Conservation (phyloP, 1,139 yeast genomes). For the Tardiomyces blankii region DNA sequence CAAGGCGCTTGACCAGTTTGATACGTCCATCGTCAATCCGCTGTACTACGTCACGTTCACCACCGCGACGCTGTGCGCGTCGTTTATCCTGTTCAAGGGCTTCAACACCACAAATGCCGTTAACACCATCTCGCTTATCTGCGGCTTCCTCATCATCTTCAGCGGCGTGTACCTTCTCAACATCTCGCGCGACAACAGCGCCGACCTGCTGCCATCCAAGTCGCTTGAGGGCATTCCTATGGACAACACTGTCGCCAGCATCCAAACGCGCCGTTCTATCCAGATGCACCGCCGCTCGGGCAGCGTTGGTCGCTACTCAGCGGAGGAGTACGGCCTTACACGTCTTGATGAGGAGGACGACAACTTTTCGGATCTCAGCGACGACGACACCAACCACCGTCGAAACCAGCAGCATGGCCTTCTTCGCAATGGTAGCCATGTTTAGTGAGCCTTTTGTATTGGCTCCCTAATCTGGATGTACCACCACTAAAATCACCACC, state of each 20-base stretch:
- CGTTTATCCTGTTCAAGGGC: slow-evolving; percentile 77
- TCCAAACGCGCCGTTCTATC: slow-evolving; percentile 52
- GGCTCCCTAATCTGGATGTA: too few species aligned
- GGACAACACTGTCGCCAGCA: slow-evolving; percentile 77
- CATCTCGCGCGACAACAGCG: slow-evolving; percentile 51
- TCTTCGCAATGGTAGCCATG: background rate
- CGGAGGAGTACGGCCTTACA: slow-evolving; percentile 27
- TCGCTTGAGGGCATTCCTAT: slow-evolving; percentile 67
- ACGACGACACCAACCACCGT: background rate
- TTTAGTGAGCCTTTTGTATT: too few species aligned
- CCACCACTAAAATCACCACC: too few species aligned
- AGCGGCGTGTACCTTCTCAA: slow-evolving; percentile 80
- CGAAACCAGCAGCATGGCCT: background rate
- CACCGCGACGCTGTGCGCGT: slow-evolving; percentile 76
- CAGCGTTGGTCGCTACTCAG: slow-evolving; percentile 8
- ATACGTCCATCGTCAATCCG: slow-evolving; percentile 87
- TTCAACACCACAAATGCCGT: slow-evolving; percentile 77
- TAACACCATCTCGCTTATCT: slow-evolving; percentile 71
- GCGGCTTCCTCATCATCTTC: slow-evolving; percentile 81
- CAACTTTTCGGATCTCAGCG: background rate
- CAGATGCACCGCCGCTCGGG: slow-evolving; percentile 26
- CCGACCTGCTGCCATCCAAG: slow-evolving; percentile 37
- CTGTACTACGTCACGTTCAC: slow-evolving; percentile 86
- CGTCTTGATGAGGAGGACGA: slow-evolving; percentile 20
- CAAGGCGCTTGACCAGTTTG: slow-evolving; percentile 88